Evolutionary conservation across 257 asterid species (phyloP), one percentile per base, ranked within the genome.

Genomic region (Leonotis leonurus): DNA sequence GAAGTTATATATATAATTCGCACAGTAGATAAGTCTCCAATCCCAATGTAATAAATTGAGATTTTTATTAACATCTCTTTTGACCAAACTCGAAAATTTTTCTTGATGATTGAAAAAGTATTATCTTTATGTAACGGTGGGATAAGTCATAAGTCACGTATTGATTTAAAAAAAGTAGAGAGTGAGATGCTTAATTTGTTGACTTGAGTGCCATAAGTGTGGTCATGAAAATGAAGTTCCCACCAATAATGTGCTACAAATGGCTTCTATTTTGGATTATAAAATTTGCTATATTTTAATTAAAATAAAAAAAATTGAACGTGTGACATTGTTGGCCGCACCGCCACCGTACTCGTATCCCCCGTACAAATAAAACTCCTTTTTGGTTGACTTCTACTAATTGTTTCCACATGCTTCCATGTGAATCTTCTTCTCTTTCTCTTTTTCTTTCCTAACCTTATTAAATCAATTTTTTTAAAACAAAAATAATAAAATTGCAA

Each of bases 121-220:
- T 22, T 10, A 17, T 29, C 5, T n/a, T 32, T 9, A 2, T 2
- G 2, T 26, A n/a, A 6, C 25, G 12, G 18, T 24, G 69, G 60
- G 59, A 27, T 64, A 25, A 37, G 33, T 35, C 16, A 18, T 26
- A 37, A 25, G 22, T 25, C 14, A 11, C 1, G 6, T 2, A 43
- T 39, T 56, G 52, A 3, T 7, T 40, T 11, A 14, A 54, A 64
- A 58, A 50, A 66, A n/a, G 22, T 39, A 36, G 68, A 44, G n/a
- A 72, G 69, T 75, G 66, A 72, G 81, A 79, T 75, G 73, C 79
- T 81, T 41, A n/a, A n/a, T n/a, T n/a, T 73, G 68, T 75, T 79
- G 84, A 79, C 84, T 79, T 75, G 24, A 12, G 44, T 62, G 81
- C 70, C 64, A 65, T 52, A 32, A 8, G 51, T 27, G 59, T 67